A percentile compares a stretch with the other conserved stretches of the same genome.
Conservation (phyloP, 1,139 yeast species). For the Lodderomyces metapsilosis region DNA sequence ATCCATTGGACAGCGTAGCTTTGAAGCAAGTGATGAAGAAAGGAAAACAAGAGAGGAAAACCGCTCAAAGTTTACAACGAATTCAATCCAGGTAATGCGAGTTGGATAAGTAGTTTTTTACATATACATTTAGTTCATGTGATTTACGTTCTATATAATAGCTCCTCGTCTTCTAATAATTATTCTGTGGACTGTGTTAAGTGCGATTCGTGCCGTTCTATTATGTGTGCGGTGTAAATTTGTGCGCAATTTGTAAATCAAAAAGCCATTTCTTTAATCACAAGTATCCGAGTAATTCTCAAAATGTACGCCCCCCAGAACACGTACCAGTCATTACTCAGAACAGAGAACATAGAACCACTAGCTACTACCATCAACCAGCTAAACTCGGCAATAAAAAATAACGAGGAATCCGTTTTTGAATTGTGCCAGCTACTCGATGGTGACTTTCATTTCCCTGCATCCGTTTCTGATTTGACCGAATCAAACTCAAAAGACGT, state of each 20-base stretch:
- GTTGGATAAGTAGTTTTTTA: neutral
- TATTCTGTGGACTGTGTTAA: too few relatives aligned
- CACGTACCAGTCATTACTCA: conserved; percentile 26
- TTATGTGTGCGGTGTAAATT: too few relatives aligned
- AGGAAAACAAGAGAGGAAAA: conserved; percentile 75
- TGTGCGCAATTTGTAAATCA: too few relatives aligned
- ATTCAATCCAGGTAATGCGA: conserved; percentile 7
- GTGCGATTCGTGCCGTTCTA: too few relatives aligned
- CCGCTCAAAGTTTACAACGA: conserved; percentile 37
- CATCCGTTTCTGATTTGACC: neutral
- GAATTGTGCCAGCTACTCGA: conserved; percentile 2
- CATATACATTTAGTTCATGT: conserved; percentile 1
- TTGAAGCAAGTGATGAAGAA: conserved; percentile 89
- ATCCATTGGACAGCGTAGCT: conserved; percentile 91
- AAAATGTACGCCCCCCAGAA: too few relatives aligned
- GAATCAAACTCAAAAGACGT: neutral
- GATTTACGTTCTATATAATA: neutral
- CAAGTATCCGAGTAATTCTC: too few relatives aligned
- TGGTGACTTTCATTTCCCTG: neutral
- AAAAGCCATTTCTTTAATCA: too few relatives aligned
- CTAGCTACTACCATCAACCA: conserved; percentile 14
- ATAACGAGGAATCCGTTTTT: neutral
- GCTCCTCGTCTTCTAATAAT: too few relatives aligned
- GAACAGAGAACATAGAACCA: conserved; percentile 40
- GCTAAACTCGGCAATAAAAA: neutral